Conservation (phyloP, 768 basidiomycete species). For the Amanita fuliginea region DNA sequence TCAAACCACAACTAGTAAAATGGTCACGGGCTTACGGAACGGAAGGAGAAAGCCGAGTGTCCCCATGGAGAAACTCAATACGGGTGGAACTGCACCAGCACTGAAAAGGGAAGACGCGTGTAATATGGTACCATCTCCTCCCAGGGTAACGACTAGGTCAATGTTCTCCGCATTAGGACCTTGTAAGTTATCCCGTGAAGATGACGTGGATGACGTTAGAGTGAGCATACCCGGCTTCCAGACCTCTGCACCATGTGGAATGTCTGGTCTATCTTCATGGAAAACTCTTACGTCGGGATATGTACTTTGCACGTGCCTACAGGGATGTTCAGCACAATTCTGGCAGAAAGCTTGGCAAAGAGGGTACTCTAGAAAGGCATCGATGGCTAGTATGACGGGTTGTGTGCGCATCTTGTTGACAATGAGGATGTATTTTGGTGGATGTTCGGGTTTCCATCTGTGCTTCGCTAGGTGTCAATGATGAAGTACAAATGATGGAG, state of each 20-base stretch:
- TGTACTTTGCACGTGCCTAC: constrained; percentile 43
- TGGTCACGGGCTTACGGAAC: constrained; percentile 58
- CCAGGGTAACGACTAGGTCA: constrained; percentile 82
- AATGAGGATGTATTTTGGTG: constrained; percentile 57
- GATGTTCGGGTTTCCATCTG: constrained; percentile 21
- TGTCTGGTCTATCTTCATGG: constrained; percentile 56
- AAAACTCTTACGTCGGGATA: constrained; percentile 57
- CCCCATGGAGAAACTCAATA: constrained; percentile 86
- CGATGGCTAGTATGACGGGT: constrained; percentile 66
- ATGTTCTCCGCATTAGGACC: constrained; percentile 50
- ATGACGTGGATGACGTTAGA: neutral
- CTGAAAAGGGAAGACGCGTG: constrained; percentile 90
- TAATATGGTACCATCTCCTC: constrained; percentile 92
- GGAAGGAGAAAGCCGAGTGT: constrained; percentile 90
- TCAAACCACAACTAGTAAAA: neutral
- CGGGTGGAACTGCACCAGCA: constrained; percentile 85
- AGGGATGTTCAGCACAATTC: constrained; percentile 1
- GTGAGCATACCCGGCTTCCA: constrained; percentile 51
- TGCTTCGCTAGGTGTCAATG: constrained; percentile 22
- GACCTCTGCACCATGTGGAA: constrained; percentile 49
- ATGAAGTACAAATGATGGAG: constrained; percentile 2
- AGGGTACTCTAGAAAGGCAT: constrained; percentile 53
- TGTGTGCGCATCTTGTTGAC: constrained; percentile 76
- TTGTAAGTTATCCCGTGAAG: constrained; percentile 10
- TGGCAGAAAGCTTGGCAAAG: constrained; percentile 7